A percentile compares a stretch with the other conserved stretches of the same genome.
These are phyloP conservation scores for Brassica nigra DNA, from an alignment of 345 rosid species.

Conservation along the genomic window DNA sequence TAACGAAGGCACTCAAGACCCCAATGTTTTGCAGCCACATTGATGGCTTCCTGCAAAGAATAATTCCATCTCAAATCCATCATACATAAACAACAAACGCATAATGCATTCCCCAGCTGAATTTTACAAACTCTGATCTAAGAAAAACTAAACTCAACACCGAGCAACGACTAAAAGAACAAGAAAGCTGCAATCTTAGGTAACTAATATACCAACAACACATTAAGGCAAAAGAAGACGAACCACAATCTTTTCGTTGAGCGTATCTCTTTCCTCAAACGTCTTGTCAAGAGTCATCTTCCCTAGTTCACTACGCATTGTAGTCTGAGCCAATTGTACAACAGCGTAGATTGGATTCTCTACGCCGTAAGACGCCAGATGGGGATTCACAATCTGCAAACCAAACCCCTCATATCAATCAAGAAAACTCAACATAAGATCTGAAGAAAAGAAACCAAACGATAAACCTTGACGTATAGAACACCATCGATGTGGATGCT, in stretches of 20 bases:
- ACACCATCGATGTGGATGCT: constrained; percentile 92
- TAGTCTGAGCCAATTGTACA: constrained; percentile 89
- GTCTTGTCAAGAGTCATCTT: constrained; percentile 97
- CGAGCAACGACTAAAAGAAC: neutral
- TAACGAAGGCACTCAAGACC: constrained; percentile 93
- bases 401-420: neutral
- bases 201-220: neutral
- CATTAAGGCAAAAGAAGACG: constrained; percentile 27
- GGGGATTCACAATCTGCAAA: constrained; percentile 83
- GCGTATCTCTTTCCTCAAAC: constrained; percentile 90
- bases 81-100: neutral
- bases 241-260: constrained; percentile 93
- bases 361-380: constrained; percentile 87
- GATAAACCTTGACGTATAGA: constrained; percentile 75
- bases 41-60: constrained; percentile 73
- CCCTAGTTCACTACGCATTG: constrained; percentile 97
- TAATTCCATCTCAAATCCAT: neutral
- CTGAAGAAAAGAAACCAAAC: neutral
- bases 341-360: constrained; percentile 93
- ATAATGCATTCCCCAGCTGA: neutral
- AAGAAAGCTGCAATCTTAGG: neutral
- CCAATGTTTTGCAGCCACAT: constrained; percentile 90
- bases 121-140: neutral
- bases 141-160: neutral
- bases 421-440: neutral